Conservation (phyloP, 495 filamentous ascomycete species). For the Tuber brumale region DNA sequence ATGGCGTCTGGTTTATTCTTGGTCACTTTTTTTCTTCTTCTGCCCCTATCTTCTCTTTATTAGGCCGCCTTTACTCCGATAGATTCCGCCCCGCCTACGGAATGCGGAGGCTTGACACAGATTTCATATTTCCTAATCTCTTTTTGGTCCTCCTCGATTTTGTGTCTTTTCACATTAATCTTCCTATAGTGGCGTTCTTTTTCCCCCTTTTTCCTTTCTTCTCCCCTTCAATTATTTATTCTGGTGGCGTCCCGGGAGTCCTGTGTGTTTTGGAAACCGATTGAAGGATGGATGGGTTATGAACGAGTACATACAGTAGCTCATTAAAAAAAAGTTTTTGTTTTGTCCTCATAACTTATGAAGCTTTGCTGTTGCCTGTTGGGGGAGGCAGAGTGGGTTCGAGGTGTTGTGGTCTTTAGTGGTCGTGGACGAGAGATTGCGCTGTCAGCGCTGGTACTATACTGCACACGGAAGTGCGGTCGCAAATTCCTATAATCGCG, state of each 20-base stretch:
- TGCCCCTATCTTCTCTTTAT: neutral
- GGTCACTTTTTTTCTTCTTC: neutral
- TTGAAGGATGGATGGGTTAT: neutral
- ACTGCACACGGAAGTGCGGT: neutral
- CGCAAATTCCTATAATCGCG: neutral
- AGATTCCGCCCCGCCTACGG: neutral
- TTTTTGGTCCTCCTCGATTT: neutral
- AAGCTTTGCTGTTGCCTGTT: neutral
- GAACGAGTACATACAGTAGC: neutral
- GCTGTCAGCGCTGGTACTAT: neutral
- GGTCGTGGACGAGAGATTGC: neutral
- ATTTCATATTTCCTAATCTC: neutral
- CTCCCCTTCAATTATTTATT: neutral
- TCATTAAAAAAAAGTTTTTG: neutral
- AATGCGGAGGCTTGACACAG: neutral
- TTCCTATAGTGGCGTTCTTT: neutral
- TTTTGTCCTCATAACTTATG: neutral
- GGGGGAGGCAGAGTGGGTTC: neutral
- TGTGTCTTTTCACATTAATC: neutral
- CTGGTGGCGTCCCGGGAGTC: neutral
- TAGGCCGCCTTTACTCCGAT: neutral
- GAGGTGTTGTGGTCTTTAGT: neutral
- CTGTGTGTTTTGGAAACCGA: neutral
- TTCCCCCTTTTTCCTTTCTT: neutral
- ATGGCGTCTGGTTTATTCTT: slow-evolving; percentile 1